Percentiles rank a stretch among this genome's conserved stretches.
Conservation (phyloP, 345 rosid species). For the Durio zibethinus region DNA sequence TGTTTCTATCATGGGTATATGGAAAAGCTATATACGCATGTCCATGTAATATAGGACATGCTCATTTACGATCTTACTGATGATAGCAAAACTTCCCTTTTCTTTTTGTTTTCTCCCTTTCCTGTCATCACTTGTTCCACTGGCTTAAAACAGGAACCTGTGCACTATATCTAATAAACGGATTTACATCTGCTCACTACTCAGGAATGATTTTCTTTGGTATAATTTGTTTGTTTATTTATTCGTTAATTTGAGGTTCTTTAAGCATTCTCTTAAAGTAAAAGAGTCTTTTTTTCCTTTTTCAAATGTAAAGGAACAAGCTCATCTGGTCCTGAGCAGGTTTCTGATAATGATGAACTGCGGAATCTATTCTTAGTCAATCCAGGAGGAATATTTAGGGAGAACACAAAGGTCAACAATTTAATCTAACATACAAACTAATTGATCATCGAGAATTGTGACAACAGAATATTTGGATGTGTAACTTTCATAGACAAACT, state of each 20-base stretch:
- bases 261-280: too few species aligned
- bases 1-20: too few species aligned
- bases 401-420: background rate
- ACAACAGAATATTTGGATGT: background rate
- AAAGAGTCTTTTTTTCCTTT: too few species aligned
- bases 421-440: background rate
- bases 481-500: background rate
- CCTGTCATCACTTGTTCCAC: background rate
- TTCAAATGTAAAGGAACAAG: too few species aligned
- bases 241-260: too few species aligned
- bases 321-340: background rate
- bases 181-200: too few species aligned
- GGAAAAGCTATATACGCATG: too few species aligned
- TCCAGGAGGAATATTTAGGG: slow-evolving; percentile 16
- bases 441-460: background rate
- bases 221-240: too few species aligned
- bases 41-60: background rate
- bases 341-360: background rate
- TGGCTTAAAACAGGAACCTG: too few species aligned
- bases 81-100: background rate
- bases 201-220: too few species aligned
- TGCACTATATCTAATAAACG: too few species aligned
- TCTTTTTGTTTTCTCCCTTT: background rate
- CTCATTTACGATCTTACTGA: background rate
- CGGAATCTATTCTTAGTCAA: slow-evolving; percentile 5